These are phyloP conservation scores for Tylopilus subfusipes DNA, from an alignment of 768 basidiomycete genomes.

Conservation along the genomic window DNA sequence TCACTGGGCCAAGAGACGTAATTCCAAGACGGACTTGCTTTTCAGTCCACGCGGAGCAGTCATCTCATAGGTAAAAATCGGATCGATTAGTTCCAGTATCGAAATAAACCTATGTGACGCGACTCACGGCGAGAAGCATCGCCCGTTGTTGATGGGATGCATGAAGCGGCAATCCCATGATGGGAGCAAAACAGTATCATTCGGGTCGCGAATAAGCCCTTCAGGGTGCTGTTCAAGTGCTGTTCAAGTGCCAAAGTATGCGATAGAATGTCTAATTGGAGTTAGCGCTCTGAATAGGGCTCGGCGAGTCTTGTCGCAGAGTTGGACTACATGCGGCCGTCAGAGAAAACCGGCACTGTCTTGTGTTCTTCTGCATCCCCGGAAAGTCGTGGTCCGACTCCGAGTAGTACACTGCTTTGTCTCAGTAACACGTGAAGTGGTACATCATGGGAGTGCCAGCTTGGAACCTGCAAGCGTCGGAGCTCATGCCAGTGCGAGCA, in stretches of 20 bases:
- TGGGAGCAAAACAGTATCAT: neutral
- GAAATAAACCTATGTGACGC: neutral
- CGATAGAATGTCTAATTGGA: neutral
- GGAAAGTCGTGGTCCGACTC: neutral
- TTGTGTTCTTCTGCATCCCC: neutral
- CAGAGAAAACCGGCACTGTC: neutral
- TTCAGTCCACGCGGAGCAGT: neutral
- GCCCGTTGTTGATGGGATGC: neutral
- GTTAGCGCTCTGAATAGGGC: neutral
- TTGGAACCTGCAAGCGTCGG: no score
- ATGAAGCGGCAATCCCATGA: neutral
- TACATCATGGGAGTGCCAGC: no score
- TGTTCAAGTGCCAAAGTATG: neutral
- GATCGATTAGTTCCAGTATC: neutral
- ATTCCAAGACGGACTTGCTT: neutral
- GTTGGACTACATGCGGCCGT: neutral
- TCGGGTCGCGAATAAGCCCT: neutral
- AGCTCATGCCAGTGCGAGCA: no score
- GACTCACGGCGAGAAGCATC: neutral
- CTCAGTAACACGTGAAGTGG: neutral
- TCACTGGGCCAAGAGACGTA: neutral
- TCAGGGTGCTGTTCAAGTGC: neutral
- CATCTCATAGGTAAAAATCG: neutral
- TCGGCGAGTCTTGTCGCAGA: neutral
- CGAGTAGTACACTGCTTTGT: neutral